Base-by-base conservation (phyloP, 2,329 filamentous ascomycete species). In the Microcera coccophila region DNA sequence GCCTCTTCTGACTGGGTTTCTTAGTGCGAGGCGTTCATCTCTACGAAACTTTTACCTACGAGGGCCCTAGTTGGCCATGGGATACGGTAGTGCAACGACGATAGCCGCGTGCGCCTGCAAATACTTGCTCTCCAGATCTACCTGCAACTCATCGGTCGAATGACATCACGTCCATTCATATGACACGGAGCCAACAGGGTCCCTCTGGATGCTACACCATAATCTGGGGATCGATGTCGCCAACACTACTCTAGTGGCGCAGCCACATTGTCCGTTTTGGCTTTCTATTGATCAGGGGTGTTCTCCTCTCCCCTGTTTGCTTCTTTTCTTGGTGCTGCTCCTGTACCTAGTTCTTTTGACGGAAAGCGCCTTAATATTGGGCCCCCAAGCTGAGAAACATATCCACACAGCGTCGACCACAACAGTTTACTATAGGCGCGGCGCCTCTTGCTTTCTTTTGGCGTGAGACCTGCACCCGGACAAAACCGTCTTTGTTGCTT, bases 381-480 rank as follows among this genome's bases (percentile, higher is more conserved):
- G n/a, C n/a, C n/a, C n/a, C n/a, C n/a, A n/a, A n/a, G n/a, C n/a
- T n/a, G n/a, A n/a, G n/a, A n/a, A n/a, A n/a, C n/a, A n/a, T n/a
- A n/a, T n/a, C n/a, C n/a, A n/a, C n/a, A n/a, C n/a, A n/a, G n/a
- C n/a, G n/a, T n/a, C n/a, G n/a, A n/a, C n/a, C n/a, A n/a, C n/a
- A n/a, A n/a, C n/a, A n/a, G 9, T 28, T 28, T 28, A 28, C 24
- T 9, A 14, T 28, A 14, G 9, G 24, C 24, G 29, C 36, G 36
- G 19, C 20, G 18, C 39, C 44, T 48, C 39, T 31, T 8, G 24
- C 19, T 49, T n/a, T n/a, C n/a, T n/a, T n/a, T n/a, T n/a, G n/a
- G 44, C 40, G 41, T 53, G 45, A 55, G 52, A 55, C 52, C 37
- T 47, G 46, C 50, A 40, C 34, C 36, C 44, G 41, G 29, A 24